Percentiles rank a stretch among this genome's conserved stretches.
phyloP scores from a whole-genome alignment of 441 rosid species.

The Metrosideros polymorpha region DNA sequence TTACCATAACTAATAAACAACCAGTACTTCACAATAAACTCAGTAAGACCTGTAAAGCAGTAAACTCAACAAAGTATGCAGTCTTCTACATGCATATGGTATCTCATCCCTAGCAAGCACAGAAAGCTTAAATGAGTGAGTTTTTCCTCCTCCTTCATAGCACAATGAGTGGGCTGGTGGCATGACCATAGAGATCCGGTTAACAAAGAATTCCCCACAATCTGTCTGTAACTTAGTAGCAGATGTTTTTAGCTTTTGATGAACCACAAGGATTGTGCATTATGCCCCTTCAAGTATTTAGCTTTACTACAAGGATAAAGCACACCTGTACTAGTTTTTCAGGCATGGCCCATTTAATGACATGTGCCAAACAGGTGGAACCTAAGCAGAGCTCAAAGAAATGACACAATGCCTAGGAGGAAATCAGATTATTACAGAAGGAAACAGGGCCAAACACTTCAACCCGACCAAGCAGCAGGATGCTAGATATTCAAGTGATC shows the following conservation, averaged over 20 bases:
- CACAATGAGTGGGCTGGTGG: neutral
- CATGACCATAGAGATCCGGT: neutral
- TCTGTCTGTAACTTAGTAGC: neutral
- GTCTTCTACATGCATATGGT: neutral
- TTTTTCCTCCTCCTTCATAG: neutral
- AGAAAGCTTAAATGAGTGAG: neutral
- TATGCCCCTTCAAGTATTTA: neutral
- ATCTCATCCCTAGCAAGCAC: neutral
- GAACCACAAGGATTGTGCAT: neutral
- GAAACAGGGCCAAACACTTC: neutral
- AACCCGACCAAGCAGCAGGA: neutral
- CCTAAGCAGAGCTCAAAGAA: neutral
- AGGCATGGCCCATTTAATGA: neutral
- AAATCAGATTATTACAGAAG: neutral
- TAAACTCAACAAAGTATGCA: neutral
- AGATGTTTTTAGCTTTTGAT: neutral
- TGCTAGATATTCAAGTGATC: neutral
- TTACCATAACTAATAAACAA: slow-evolving; percentile 5
- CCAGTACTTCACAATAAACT: slow-evolving; percentile 68
- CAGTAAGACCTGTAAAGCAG: slow-evolving; percentile 2
- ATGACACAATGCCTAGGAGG: neutral
- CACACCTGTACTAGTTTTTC: neutral
- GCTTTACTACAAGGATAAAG: neutral
- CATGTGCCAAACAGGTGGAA: neutral
- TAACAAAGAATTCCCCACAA: neutral